These are phyloP conservation scores for Babesia ovis DNA, from an alignment of 169 alveolate species.

Conservation along the genomic window DNA sequence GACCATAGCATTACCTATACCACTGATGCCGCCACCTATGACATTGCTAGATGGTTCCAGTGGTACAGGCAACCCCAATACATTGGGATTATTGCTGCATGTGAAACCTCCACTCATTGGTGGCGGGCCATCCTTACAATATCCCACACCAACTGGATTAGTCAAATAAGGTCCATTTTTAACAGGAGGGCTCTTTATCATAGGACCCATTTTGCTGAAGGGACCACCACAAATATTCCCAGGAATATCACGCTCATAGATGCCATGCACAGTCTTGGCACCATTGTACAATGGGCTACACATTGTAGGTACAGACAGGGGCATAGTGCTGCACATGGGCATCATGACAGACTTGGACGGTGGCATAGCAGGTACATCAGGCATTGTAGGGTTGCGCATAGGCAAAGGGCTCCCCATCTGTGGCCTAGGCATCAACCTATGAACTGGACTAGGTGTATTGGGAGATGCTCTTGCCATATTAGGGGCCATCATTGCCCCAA, in stretches of 20 bases:
- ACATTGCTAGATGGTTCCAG: not conserved
- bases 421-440: conserved; percentile 11
- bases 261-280: not conserved
- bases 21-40: no score
- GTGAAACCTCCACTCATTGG: not conserved
- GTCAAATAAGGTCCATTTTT: conserved; percentile 23
- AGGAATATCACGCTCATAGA: not conserved
- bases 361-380: not conserved
- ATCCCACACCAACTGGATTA: not conserved
- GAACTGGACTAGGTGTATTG: conserved; percentile 1
- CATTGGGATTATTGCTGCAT: not conserved
- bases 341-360: not conserved
- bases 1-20: not conserved
- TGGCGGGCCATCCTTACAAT: not conserved
- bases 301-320: not conserved
- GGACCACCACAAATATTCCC: conserved; percentile 21
- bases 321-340: conserved; percentile 36
- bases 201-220: conserved; percentile 15
- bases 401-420: conserved; percentile 6
- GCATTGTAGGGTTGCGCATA: not conserved
- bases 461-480: not conserved
- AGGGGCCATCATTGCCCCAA: conserved; percentile 18
- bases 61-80: not conserved
- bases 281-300: conserved; percentile 16
- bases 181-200: conserved; percentile 47